Percentiles rank a stretch among this genome's conserved stretches.
Evolutionary conservation across 2,329 filamentous ascomycete genomes (phyloP).

Genomic region (Beauveria asiatica): DNA sequence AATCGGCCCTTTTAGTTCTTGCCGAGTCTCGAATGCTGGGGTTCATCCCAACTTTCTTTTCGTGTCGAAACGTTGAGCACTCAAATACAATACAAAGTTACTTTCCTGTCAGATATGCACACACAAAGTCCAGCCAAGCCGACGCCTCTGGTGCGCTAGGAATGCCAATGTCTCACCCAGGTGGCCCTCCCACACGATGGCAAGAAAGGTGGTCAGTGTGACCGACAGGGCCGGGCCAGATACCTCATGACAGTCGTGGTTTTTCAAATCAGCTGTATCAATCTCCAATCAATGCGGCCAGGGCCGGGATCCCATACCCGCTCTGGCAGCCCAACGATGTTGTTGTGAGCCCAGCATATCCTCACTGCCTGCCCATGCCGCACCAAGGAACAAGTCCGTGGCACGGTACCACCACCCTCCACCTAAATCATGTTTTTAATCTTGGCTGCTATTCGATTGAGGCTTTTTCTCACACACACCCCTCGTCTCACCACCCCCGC

Average conservation of each 20-base stretch:
- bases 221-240: not conserved
- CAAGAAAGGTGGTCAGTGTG: conserved; percentile 7
- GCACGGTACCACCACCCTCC: not conserved
- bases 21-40: not conserved
- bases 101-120: conserved; percentile 10
- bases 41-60: conserved; percentile 2
- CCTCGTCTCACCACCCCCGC: not conserved
- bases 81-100: conserved; percentile 10
- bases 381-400: not conserved
- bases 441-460: not conserved
- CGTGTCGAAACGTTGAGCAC: not conserved
- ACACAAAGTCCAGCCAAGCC: not conserved
- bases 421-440: not conserved
- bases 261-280: not conserved
- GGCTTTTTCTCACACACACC: not conserved
- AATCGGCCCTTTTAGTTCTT: too few species aligned
- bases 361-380: not conserved
- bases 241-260: conserved; percentile 1
- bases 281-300: not conserved
- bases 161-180: conserved; percentile 11
- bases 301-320: conserved; percentile 5
- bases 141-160: conserved; percentile 3
- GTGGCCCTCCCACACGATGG: conserved; percentile 5
- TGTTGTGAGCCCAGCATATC: not conserved
- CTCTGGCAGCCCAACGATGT: not conserved